These are phyloP conservation scores for Pseudozyma hubeiensis DNA, from an alignment of 1,284 basidiomycete genomes.

Conservation along the genomic window DNA sequence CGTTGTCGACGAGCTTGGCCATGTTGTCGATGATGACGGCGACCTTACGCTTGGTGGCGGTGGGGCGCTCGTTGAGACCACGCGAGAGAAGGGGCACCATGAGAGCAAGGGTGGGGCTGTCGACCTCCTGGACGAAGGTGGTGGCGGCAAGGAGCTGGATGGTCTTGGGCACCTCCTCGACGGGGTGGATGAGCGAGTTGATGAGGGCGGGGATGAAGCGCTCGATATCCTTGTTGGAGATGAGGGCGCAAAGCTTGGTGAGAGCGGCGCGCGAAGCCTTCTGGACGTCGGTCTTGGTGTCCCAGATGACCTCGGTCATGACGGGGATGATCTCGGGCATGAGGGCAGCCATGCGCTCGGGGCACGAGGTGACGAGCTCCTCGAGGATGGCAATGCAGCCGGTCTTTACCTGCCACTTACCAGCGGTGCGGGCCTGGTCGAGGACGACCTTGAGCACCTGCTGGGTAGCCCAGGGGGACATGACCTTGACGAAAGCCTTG, in stretches of 20 bases:
- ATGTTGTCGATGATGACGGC: constrained; percentile 70
- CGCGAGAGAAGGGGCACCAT: constrained; percentile 97
- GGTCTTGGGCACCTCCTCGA: constrained; percentile 97
- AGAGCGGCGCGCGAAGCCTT: constrained; percentile 96
- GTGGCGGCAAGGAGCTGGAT: constrained; percentile 96
- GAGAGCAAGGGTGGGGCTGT: constrained; percentile 96
- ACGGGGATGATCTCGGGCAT: constrained; percentile 97
- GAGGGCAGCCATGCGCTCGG: constrained; percentile 85
- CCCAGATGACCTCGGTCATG: constrained; percentile 97
- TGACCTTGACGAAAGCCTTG: constrained; percentile 80
- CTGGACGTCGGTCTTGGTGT: constrained; percentile 99
- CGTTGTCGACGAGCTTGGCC: constrained; percentile 69
- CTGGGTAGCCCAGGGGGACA: constrained; percentile 90
- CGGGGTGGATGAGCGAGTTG: constrained; percentile 97
- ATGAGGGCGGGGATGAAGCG: constrained; percentile 83
- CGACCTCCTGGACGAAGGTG: constrained; percentile 99
- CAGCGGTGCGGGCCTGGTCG: constrained; percentile 92
- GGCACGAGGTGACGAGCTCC: constrained; percentile 87
- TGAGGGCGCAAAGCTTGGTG: constrained; percentile 76
- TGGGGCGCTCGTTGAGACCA: constrained; percentile 76
- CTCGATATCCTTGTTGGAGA: constrained; percentile 99
- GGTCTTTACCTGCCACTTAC: constrained; percentile 99
- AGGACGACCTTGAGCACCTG: constrained; percentile 90
- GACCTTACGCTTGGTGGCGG: constrained; percentile 69
- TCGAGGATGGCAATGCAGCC: constrained; percentile 87